phyloP scores from a whole-genome alignment of 2,329 filamentous ascomycete species.

The Rhinocladiella mackenziei region DNA sequence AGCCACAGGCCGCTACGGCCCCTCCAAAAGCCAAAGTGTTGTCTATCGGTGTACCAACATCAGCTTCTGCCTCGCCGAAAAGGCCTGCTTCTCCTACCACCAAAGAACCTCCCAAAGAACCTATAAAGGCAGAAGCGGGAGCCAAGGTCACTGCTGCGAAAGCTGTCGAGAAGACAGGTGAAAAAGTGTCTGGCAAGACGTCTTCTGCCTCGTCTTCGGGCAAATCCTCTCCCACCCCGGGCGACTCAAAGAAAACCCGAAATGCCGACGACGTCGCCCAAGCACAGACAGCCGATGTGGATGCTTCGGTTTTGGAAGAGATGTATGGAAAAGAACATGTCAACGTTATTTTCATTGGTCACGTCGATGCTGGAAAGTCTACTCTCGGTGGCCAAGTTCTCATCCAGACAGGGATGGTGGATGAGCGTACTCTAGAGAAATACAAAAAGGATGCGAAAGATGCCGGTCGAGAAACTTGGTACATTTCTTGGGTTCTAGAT shows the following conservation, averaged over 20 bases:
- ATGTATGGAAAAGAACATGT: constrained; percentile 87
- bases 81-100: constrained; percentile 51
- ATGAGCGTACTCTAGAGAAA: constrained; percentile 96
- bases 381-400: constrained; percentile 91
- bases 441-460: constrained; percentile 97
- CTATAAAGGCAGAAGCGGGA: constrained; percentile 57
- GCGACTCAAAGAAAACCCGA: constrained; percentile 59
- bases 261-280: constrained; percentile 80
- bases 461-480: constrained; percentile 94
- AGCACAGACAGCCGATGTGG: constrained; percentile 73
- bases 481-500: constrained; percentile 96
- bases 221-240: constrained; percentile 68
- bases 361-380: constrained; percentile 97
- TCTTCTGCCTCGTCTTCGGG: constrained; percentile 81
- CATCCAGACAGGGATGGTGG: constrained; percentile 96
- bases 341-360: constrained; percentile 96
- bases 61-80: constrained; percentile 35
- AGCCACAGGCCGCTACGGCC: constrained; percentile 30
- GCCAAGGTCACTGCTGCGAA: constrained; percentile 83
- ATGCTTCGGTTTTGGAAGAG: constrained; percentile 82
- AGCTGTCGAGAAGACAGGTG: constrained; percentile 82
- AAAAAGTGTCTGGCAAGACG: constrained; percentile 69
- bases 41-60: constrained; percentile 59
- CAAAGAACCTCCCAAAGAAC: constrained; percentile 50
- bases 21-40: constrained; percentile 63